Base-by-base conservation (phyloP, 2,329 filamentous ascomycete species). In the Pseudocercospora crystallina region DNA sequence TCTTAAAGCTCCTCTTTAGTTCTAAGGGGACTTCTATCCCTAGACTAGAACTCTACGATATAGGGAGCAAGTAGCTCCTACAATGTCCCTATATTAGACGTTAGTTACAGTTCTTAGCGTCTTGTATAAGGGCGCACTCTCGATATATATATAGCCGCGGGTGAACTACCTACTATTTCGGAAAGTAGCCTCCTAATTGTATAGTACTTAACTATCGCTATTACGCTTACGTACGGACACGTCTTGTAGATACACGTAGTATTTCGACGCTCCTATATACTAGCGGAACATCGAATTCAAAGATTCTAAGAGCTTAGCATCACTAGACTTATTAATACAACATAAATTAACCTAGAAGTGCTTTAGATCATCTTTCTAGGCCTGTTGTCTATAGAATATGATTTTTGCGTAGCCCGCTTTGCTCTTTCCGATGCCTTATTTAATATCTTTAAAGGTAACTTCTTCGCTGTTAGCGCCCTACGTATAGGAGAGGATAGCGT, bases 401-500 rank as follows among this genome's bases (percentile, higher is more conserved):
- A 47, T 29, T 30, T 47, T 47, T 3, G 17, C 12, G 13, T 17
- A 39, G n/a, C 43, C 43, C 10, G 34, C 34, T 33, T 46, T 46
- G n/a, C 15, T 13, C 34, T 12, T 37, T 3, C 43, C 34, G 2
- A 17, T 8, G 8, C 34, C 33, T 13, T 17, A 5, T 5, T 31
- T 10, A 7, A 47, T 12, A 14, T 49, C 33, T 8, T 32, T 12
- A 8, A 29, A 44, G 1, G 40, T 44, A 11, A 44, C n/a, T 17
- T 47, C 45, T 10, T 35, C 47, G 5, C 44, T 29, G 5, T 44
- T 40, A 11, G n/a, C 34, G 14, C 32, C 40, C 47, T 40, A 49
- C n/a, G 39, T 43, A 11, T 49, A 40, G 2, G 47, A 49, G 5
- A 49, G 40, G 13, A 49, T 49, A 5, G 47, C 40, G 34, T 49